Conservation (phyloP, 1,139 yeast genomes). For the Martiniozyma asiatica region DNA sequence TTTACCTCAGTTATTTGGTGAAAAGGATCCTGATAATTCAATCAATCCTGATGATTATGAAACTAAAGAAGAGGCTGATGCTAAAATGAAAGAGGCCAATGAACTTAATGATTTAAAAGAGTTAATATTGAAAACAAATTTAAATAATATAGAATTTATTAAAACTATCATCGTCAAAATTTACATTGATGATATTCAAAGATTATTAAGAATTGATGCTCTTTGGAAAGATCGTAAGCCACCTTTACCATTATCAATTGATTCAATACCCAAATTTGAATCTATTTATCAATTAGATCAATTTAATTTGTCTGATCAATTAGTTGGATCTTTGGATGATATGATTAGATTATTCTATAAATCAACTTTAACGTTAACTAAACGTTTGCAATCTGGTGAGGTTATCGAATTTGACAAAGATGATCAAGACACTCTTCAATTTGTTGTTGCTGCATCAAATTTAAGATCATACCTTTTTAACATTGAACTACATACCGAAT, state of each 20-base stretch:
- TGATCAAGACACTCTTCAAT: slow-evolving; percentile 79
- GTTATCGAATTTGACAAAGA: slow-evolving; percentile 78
- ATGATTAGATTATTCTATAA: slow-evolving; percentile 49
- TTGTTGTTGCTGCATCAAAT: slow-evolving; percentile 83
- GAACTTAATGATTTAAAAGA: slow-evolving; percentile 59
- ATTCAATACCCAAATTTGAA: too few species aligned
- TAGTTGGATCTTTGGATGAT: slow-evolving; percentile 41
- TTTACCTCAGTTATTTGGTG: slow-evolving; percentile 71
- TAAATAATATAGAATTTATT: slow-evolving; percentile 21
- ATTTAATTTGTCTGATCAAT: background rate
- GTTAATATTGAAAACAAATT: slow-evolving; percentile 24
- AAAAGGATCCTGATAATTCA: slow-evolving; percentile 20
- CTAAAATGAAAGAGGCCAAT: slow-evolving; percentile 59
- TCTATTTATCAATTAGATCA: too few species aligned
- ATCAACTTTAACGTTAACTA: slow-evolving; percentile 38
- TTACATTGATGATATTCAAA: slow-evolving; percentile 60
- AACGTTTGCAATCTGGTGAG: slow-evolving; percentile 32
- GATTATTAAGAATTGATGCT: slow-evolving; percentile 58
- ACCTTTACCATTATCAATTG: slow-evolving; percentile 46
- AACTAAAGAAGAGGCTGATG: slow-evolving; percentile 54
- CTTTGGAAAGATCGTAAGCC: slow-evolving; percentile 64
- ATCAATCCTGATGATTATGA: slow-evolving; percentile 36
- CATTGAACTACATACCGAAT: slow-evolving; percentile 65
- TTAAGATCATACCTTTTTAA: slow-evolving; percentile 63
- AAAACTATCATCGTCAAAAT: slow-evolving; percentile 40